A percentile compares a stretch with the other conserved stretches of the same genome.
Conservation (phyloP, 1,284 basidiomycete species). For the Flammula alnicola region DNA sequence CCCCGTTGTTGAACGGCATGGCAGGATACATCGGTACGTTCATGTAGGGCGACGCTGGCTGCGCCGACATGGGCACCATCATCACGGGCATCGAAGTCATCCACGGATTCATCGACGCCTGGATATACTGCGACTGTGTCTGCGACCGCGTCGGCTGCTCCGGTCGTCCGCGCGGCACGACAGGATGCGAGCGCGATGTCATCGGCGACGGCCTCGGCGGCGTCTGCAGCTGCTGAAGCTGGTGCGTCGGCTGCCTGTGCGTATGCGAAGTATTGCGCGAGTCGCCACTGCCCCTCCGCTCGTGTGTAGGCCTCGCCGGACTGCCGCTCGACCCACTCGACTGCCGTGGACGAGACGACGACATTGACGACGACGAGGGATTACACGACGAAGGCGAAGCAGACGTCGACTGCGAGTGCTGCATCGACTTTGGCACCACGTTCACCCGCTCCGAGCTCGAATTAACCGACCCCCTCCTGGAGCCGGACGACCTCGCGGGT, state of each 20-base stretch:
- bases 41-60: slow-evolving; percentile 3
- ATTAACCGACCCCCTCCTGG: slow-evolving; percentile 27
- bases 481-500: slow-evolving; percentile 26
- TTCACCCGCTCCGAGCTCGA: slow-evolving; percentile 38
- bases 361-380: slow-evolving; percentile 5
- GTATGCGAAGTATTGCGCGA: slow-evolving; percentile 22
- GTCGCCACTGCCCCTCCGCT: slow-evolving; percentile 31
- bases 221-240: slow-evolving; percentile 8
- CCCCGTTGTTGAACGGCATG: slow-evolving; percentile 3
- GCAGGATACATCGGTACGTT: slow-evolving; percentile 5
- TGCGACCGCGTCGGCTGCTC: slow-evolving; percentile 23
- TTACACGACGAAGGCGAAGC: slow-evolving; percentile 9
- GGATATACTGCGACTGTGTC: slow-evolving; percentile 8
- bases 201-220: slow-evolving; percentile 19
- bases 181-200: slow-evolving; percentile 28
- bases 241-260: slow-evolving; percentile 5
- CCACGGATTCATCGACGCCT: slow-evolving; percentile 3
- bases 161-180: slow-evolving; percentile 31
- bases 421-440: slow-evolving; percentile 17
- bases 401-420: slow-evolving; percentile 4
- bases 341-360: slow-evolving; percentile 14
- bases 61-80: slow-evolving; percentile 10
- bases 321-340: slow-evolving; percentile 16
- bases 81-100: slow-evolving; percentile 6
- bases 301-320: slow-evolving; percentile 20